Base-by-base conservation (phyloP, 352 stramenopile species). In the Phytophthora crassamura region DNA sequence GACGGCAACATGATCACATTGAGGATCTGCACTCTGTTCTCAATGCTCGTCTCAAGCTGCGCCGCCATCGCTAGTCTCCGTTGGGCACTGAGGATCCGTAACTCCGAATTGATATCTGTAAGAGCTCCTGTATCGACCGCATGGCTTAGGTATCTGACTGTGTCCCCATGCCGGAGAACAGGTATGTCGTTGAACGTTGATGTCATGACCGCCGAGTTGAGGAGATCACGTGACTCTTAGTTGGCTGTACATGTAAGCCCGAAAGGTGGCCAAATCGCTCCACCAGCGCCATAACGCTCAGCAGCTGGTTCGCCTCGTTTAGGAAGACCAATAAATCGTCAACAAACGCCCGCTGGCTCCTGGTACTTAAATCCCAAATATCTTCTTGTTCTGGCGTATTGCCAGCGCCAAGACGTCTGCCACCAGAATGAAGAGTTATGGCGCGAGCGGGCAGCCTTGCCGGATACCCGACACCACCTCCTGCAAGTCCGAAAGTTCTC, bases 311-410 rank as follows among this genome's bases (percentile, higher is more conserved):
- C 7, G 46, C 46, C 14, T 41, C 4, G 2, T 41, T 7, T 5
- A 58, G 22, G 25, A 58, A 58, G 4, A 58, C 15, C 4, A 36
- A 47, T 14, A 14, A 58, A 22, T 58, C 50, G 38, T 58, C 35
- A 1, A 58, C 50, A 36, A 58, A 58, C 15, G 36, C 50, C 16
- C 18, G 8, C 28, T 18, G 20, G n/a, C 14, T 11, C 33, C 50
- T 2, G 46, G 46, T 9, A 53, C 46, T 28, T 7, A 16, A 7
- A 53, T 10, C 5, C 46, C 46, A 22, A 4, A n/a, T n/a, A n/a
- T n/a, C n/a, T n/a, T n/a, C n/a, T n/a, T n/a, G n/a, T n/a, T n/a
- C n/a, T n/a, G n/a, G n/a, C n/a, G n/a, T n/a, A n/a, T n/a, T n/a
- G n/a, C n/a, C n/a, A n/a, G n/a, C n/a, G n/a, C n/a, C n/a, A n/a